phyloP scores from a whole-genome alignment of 2,329 filamentous ascomycete genomes.

The Pseudocercospora musae region DNA sequence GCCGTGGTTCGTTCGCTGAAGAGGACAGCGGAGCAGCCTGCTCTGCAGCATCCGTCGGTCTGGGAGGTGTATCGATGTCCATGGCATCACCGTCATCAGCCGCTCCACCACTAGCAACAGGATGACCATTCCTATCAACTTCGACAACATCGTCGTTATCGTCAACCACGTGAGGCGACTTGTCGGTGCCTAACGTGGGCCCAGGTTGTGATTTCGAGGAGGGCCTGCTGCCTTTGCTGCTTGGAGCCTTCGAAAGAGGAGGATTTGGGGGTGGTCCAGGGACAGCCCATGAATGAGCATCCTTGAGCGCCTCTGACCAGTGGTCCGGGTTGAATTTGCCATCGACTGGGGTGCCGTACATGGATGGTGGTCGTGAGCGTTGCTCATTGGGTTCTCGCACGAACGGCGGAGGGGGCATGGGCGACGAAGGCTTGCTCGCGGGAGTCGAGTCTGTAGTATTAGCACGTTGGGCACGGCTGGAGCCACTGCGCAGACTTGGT shows the following conservation, averaged over 20 bases:
- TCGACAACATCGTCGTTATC: conserved; percentile 31
- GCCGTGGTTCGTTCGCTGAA: conserved; percentile 29
- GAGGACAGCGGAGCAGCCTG: conserved; percentile 5
- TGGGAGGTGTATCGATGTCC: conserved; percentile 46
- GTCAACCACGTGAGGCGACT: conserved; percentile 31
- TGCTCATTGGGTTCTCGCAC: background rate
- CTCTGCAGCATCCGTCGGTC: conserved; percentile 6
- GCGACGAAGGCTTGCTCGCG: conserved; percentile 12
- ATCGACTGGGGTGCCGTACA: conserved; percentile 11
- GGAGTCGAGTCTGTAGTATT: conserved; percentile 18
- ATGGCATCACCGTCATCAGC: conserved; percentile 39
- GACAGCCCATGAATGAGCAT: conserved; percentile 38
- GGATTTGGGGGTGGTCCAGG: conserved; percentile 27
- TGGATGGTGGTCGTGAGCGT: conserved; percentile 2
- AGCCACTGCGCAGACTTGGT: conserved; percentile 15
- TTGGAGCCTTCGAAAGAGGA: conserved; percentile 32
- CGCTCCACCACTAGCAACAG: background rate
- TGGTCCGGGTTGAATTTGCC: conserved; percentile 41
- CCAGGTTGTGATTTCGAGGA: conserved; percentile 13
- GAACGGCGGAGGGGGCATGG: conserved; percentile 7
- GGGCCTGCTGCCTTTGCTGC: conserved; percentile 27
- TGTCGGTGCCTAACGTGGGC: conserved; percentile 13
- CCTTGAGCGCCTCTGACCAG: conserved; percentile 46
- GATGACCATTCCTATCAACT: conserved; percentile 4
- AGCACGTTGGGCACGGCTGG: conserved; percentile 11